Evolutionary conservation across 352 stramenopile genomes (phyloP), one percentile per base, ranked within the genome.

Genomic region (Thraustochytrium striatum): DNA sequence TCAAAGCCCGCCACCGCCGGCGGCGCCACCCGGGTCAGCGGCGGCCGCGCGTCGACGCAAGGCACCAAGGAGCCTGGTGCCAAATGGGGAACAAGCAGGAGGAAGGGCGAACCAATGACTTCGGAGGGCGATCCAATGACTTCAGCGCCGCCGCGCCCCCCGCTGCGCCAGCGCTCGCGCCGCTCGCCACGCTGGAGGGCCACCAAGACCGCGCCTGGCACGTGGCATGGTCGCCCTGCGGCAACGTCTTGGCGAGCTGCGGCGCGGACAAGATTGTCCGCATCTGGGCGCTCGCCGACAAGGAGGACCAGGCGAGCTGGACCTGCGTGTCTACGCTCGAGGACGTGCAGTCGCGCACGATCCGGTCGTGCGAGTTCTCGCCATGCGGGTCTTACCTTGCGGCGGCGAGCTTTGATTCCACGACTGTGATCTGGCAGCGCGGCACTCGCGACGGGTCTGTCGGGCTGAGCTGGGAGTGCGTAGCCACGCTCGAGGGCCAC

Each of bases 401-500:
- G 50, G 94, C 90, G 2, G 93, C 96, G 65, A 97, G 91, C 78
- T 99, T 99, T 88, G 95, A 99, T 84, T 92, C 88, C 35, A 97
- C 92, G 21, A 92, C 95, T 8, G 88, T 93, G 28, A 92, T 99
- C 53, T 98, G 94, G 94, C 88, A 97, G 82, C 30, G 81, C 33
- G 72, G 68, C 57, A 38, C 35, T 7, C 57, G 80, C 69, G n/a
- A 72, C 57, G 38, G 78, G 1, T 21, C 44, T 35, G 36, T 44
- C 81, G 57, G 58, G 13, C 16, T 32, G 43, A 32, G 65, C 36
- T 98, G 95, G 87, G 93, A 98, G 84, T 89, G 93, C 55, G 91
- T 97, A 32, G 93, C 95, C 43, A 95, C 93, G 82, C 87, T 99
- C 1, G 95, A 99, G 86, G 96, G 96, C 58, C 95, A 99, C 85